phyloP scores from a whole-genome alignment of 2,329 filamentous ascomycete genomes.

The Cordyceps cicadae region DNA sequence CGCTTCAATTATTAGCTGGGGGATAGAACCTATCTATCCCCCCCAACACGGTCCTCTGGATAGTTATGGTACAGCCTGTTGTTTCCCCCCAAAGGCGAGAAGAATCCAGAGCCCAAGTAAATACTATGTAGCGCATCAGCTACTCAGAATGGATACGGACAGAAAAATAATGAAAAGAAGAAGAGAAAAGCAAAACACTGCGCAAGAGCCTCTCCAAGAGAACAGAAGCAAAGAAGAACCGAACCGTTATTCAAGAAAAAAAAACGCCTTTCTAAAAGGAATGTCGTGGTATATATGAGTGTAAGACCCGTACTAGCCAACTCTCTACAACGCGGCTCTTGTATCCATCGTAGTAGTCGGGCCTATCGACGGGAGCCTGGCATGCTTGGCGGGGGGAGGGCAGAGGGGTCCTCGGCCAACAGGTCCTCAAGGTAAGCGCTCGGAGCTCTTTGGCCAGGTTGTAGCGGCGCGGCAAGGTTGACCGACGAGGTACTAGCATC shows the following conservation, averaged over 20 bases:
- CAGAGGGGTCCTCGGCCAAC: constrained; percentile 62
- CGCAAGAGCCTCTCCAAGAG: not conserved
- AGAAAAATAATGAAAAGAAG: not conserved
- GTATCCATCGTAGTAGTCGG: constrained; percentile 14
- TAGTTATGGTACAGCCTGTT: not conserved
- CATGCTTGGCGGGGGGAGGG: constrained; percentile 38
- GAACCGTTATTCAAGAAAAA: constrained; percentile 2
- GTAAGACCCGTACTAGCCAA: not conserved
- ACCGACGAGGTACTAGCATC: constrained; percentile 57
- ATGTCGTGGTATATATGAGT: constrained; percentile 5
- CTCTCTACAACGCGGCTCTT: not conserved
- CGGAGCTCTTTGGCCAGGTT: constrained; percentile 64
- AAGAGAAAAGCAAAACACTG: not conserved
- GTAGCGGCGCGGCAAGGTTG: constrained; percentile 47
- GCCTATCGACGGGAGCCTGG: constrained; percentile 20
- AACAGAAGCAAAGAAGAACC: not conserved
- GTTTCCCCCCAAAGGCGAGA: not conserved
- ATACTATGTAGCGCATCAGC: not conserved
- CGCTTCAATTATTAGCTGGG: constrained; percentile 5
- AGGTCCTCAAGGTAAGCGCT: constrained; percentile 87
- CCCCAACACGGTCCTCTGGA: not conserved
- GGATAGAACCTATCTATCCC: not conserved
- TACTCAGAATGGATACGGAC: not conserved
- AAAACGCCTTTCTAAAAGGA: constrained; percentile 1
- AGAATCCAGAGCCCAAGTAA: not conserved